phyloP scores from a whole-genome alignment of 1,284 basidiomycete species.

The Rhodotorula sp. region DNA sequence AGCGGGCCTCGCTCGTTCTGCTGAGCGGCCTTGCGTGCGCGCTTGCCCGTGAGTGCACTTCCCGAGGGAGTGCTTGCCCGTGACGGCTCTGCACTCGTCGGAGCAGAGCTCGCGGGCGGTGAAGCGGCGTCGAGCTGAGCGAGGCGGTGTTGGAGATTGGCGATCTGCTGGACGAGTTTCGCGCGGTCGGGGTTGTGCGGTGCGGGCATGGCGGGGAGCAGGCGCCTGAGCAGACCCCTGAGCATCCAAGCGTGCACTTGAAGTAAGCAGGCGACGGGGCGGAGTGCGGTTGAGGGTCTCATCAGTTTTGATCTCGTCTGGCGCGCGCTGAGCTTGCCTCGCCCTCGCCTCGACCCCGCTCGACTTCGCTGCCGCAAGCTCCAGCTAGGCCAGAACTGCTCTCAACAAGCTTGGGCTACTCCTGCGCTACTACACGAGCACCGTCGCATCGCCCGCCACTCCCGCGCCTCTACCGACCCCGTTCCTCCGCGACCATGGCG shows the following conservation, averaged over 20 bases:
- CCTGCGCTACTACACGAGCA: background rate
- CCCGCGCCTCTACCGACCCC: background rate
- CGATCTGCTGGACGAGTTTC: slow-evolving; percentile 26
- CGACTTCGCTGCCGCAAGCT: too few species aligned
- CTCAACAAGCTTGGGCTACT: too few species aligned
- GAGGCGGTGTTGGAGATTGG: slow-evolving; percentile 23
- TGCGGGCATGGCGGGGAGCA: background rate
- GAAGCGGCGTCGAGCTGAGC: slow-evolving; percentile 14
- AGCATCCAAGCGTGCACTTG: slow-evolving; percentile 3
- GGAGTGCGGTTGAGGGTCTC: background rate
- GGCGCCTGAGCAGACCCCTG: background rate
- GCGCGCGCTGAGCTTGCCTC: background rate
- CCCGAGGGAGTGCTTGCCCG: background rate
- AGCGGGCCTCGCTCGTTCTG: slow-evolving; percentile 20
- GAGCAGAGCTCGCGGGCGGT: background rate
- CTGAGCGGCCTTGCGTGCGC: slow-evolving; percentile 8
- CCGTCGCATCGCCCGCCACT: background rate
- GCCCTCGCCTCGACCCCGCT: too few species aligned
- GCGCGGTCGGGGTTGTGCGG: slow-evolving; percentile 17
- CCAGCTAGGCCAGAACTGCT: too few species aligned
- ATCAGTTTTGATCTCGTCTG: background rate
- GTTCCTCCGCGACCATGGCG: too few species aligned
- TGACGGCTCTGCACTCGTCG: background rate
- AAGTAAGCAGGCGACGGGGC: background rate
- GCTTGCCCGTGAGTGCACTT: background rate